A percentile compares a stretch with the other conserved stretches of the same genome.
Evolutionary conservation across 164 flowering plant genomes (phyloP).

Genomic region (Kalanchoe fedtschenkoi): DNA sequence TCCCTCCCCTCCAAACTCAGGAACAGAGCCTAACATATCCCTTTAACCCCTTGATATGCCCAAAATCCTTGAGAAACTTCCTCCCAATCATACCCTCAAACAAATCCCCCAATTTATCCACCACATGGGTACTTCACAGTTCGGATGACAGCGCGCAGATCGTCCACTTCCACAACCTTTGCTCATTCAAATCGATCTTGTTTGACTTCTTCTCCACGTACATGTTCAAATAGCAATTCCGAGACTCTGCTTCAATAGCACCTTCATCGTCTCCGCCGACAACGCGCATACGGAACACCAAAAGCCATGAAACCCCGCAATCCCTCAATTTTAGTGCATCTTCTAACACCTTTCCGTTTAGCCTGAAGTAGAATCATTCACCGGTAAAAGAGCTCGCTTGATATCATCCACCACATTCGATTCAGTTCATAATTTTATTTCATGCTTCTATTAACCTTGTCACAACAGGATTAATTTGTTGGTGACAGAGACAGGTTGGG

Average conservation of each 20-base stretch:
- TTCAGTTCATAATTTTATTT: too few relatives aligned
- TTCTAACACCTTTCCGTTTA: conserved; percentile 38
- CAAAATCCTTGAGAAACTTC: conserved; percentile 60
- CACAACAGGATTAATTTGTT: too few relatives aligned
- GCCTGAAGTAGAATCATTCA: conserved; percentile 37
- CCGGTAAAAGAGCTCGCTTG: too few relatives aligned
- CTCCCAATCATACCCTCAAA: conserved; percentile 67
- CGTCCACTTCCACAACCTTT: conserved; percentile 62
- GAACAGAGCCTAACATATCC: conserved; percentile 72
- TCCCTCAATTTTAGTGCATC: conserved; percentile 43
- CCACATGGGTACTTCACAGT: conserved; percentile 61
- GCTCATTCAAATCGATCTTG: conserved; percentile 81
- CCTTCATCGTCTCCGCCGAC: conserved; percentile 98
- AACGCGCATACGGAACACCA: conserved; percentile 31
- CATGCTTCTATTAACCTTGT: too few relatives aligned
- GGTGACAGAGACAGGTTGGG: too few relatives aligned
- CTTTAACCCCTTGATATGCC: conserved; percentile 72
- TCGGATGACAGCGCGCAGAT: too few relatives aligned
- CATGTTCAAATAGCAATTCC: conserved; percentile 95
- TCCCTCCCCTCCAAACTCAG: too few relatives aligned
- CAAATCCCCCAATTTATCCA: conserved; percentile 63
- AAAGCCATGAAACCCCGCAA: conserved; percentile 20
- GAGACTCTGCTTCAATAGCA: conserved; percentile 87
- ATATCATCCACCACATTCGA: conserved; percentile 27
- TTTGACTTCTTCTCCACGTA: conserved; percentile 82